Conservation (phyloP, 75 land plant genomes). For the Pinus taeda region DNA sequence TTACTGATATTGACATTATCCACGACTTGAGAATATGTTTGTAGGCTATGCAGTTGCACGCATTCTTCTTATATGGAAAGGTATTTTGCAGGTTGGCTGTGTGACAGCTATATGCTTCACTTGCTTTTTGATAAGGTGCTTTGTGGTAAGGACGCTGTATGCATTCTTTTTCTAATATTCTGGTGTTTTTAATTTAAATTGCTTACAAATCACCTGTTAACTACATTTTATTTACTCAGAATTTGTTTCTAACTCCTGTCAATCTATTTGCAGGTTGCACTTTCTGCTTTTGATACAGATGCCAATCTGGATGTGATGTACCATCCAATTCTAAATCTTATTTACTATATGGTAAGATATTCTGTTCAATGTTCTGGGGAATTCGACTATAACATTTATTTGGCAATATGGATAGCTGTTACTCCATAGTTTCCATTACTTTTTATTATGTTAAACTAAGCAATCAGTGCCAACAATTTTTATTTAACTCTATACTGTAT, state of each 20-base stretch:
- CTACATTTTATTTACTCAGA: background rate
- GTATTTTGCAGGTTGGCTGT: conserved; percentile 64
- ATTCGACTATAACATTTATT: background rate
- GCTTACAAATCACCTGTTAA: background rate
- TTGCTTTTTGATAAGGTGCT: conserved; percentile 63
- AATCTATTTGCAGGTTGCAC: conserved; percentile 46
- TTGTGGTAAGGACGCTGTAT: conserved; percentile 47
- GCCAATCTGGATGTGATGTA: conserved; percentile 76
- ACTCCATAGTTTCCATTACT: background rate
- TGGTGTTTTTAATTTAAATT: background rate
- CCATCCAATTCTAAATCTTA: conserved; percentile 80
- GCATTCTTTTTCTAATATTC: background rate
- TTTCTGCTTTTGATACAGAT: conserved; percentile 61
- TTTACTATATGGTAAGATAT: conserved; percentile 70
- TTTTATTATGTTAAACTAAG: background rate
- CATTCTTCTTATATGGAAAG: background rate
- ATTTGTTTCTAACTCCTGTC: background rate
- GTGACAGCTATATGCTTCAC: conserved; percentile 82
- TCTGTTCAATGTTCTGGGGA: background rate
- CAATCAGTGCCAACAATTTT: background rate
- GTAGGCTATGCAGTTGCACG: background rate
- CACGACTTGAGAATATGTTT: background rate
- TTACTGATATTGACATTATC: background rate
- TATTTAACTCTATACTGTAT: background rate
- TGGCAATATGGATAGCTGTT: background rate